These are phyloP conservation scores for Hymenoscyphus albidus DNA, from an alignment of 2,329 filamentous ascomycete genomes.

Conservation along the genomic window DNA sequence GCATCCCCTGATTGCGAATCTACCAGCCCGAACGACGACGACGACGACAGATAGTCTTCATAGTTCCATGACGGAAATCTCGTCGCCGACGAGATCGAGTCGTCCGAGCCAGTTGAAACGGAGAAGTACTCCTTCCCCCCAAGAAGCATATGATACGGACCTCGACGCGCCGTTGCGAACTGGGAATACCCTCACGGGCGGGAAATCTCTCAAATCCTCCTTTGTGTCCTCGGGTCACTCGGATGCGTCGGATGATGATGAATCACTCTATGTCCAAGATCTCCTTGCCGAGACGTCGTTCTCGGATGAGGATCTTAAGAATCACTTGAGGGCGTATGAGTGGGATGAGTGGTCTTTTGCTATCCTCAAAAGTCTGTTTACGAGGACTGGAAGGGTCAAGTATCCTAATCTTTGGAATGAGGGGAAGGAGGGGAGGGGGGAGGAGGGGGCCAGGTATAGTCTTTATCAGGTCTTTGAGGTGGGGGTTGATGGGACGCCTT, in stretches of 20 bases:
- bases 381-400: constrained; percentile 2
- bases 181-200: background rate
- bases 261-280: constrained; percentile 13
- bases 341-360: constrained; percentile 8
- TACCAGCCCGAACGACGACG: background rate
- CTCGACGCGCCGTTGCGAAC: background rate
- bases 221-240: constrained; percentile 9
- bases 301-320: constrained; percentile 6
- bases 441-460: constrained; percentile 10
- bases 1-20: background rate
- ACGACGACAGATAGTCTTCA: background rate
- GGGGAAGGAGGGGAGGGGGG: background rate
- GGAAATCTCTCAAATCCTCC: constrained; percentile 6
- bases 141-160: background rate
- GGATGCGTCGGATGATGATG: constrained; percentile 8
- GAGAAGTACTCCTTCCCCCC: background rate
- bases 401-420: constrained; percentile 3
- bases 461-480: constrained; percentile 15
- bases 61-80: background rate
- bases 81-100: no score
- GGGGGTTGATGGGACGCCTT: constrained; percentile 10
- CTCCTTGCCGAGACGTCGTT: background rate
- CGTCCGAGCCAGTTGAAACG: no score
- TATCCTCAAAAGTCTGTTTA: constrained; percentile 7
- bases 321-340: constrained; percentile 5